These are phyloP conservation scores for Blepharisma stoltei DNA, from an alignment of 73 alveolate genomes.

Conservation along the genomic window DNA sequence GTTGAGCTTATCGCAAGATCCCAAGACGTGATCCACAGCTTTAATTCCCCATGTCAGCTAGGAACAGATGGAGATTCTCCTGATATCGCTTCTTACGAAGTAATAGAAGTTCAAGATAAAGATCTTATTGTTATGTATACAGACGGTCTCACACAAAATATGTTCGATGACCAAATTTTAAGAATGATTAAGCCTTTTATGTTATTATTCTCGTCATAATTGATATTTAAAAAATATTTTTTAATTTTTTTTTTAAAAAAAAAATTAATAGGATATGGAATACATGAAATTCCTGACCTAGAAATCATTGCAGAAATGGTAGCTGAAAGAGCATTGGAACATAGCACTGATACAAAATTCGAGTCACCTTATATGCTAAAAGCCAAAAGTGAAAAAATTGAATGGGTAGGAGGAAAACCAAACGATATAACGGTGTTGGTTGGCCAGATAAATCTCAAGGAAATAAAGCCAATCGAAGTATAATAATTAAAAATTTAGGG, in stretches of 20 bases:
- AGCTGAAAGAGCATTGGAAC: slow-evolving; percentile 56
- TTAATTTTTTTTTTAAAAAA: no score
- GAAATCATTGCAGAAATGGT: slow-evolving; percentile 66
- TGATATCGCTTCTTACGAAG: slow-evolving; percentile 31
- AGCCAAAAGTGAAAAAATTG: background rate
- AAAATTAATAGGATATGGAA: no score
- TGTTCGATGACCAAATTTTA: slow-evolving; percentile 41
- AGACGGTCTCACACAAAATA: slow-evolving; percentile 69
- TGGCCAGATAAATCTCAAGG: background rate
- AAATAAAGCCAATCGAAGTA: background rate
- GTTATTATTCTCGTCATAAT: no score
- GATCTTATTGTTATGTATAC: slow-evolving; percentile 55
- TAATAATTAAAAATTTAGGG: no score
- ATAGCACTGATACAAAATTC: slow-evolving; percentile 18
- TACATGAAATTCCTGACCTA: slow-evolving; percentile 46
- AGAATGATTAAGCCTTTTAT: slow-evolving; percentile 53
- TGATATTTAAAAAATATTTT: no score
- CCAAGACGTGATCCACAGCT: slow-evolving; percentile 51
- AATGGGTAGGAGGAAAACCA: background rate
- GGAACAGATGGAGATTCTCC: slow-evolving; percentile 73
- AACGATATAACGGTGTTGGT: slow-evolving; percentile 18
- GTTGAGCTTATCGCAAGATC: background rate
- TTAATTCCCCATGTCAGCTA: slow-evolving; percentile 61
- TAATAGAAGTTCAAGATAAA: slow-evolving; percentile 47
- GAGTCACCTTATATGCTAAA: slow-evolving; percentile 19